These are phyloP conservation scores for Fusarium sp. DNA, from an alignment of 2,329 filamentous ascomycete species.

Conservation along the genomic window DNA sequence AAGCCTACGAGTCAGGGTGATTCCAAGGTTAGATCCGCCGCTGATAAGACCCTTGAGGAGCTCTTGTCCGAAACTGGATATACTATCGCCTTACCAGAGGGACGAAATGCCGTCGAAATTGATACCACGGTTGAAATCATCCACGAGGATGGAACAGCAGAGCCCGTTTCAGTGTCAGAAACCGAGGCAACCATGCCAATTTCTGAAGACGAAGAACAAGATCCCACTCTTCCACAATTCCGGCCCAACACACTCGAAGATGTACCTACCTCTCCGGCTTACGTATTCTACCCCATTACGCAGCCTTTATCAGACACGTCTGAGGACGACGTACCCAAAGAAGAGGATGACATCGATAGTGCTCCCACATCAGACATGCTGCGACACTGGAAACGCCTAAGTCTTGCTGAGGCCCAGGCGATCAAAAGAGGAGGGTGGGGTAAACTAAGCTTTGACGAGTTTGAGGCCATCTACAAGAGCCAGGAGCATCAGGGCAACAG, in stretches of 20 bases:
- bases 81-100: slow-evolving; percentile 48
- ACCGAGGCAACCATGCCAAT: slow-evolving; percentile 13
- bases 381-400: slow-evolving; percentile 64
- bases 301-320: background rate
- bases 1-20: slow-evolving; percentile 3
- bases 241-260: slow-evolving; percentile 62
- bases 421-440: slow-evolving; percentile 80
- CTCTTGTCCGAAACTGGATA: slow-evolving; percentile 59
- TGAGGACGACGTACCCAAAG: background rate
- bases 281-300: slow-evolving; percentile 40
- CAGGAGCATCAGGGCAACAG: slow-evolving; percentile 70
- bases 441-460: slow-evolving; percentile 80
- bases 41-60: slow-evolving; percentile 46
- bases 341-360: slow-evolving; percentile 25
- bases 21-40: slow-evolving; percentile 21
- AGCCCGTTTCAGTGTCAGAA: slow-evolving; percentile 26
- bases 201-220: slow-evolving; percentile 53
- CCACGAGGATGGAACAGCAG: slow-evolving; percentile 34
- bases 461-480: slow-evolving; percentile 78
- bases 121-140: slow-evolving; percentile 40
- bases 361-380: slow-evolving; percentile 49
- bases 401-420: slow-evolving; percentile 74
- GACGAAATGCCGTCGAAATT: slow-evolving; percentile 48
- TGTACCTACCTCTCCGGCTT: slow-evolving; percentile 13
- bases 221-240: slow-evolving; percentile 76